These are phyloP conservation scores for Retiboletus flavoniger DNA, from an alignment of 1,284 basidiomycete species.

Conservation along the genomic window DNA sequence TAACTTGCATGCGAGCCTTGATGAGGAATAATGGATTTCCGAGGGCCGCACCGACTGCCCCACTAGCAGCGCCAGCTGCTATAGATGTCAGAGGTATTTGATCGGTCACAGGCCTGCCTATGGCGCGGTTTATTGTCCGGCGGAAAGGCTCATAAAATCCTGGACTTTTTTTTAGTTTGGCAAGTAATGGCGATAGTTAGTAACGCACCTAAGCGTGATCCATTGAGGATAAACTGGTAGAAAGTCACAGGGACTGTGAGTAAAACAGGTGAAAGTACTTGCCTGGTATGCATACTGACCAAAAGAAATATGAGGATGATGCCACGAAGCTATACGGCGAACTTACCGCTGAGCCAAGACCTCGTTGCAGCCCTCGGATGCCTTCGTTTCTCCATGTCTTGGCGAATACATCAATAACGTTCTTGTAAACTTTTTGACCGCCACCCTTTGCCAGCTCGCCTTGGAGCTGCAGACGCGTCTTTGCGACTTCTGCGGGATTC, in stretches of 20 bases:
- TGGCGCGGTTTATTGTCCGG: conserved; percentile 62
- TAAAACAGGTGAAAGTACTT: conserved; percentile 24
- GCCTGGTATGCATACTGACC: conserved; percentile 88
- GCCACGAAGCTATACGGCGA: conserved; percentile 3
- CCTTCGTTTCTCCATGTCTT: conserved; percentile 95
- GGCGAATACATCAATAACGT: conserved; percentile 80
- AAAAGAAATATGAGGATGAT: conserved; percentile 19
- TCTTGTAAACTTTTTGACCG: conserved; percentile 81
- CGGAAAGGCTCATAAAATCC: conserved; percentile 97
- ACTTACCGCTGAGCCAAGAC: conserved; percentile 85
- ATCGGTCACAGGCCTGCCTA: conserved; percentile 64
- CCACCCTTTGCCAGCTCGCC: conserved; percentile 84
- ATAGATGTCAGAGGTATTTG: conserved; percentile 76
- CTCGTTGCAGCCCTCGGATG: conserved; percentile 86
- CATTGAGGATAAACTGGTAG: conserved; percentile 84
- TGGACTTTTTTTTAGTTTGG: conserved; percentile 32
- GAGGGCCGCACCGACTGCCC: conserved; percentile 85
- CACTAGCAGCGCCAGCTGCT: conserved; percentile 84
- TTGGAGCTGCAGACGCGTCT: conserved; percentile 92
- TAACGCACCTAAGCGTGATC: conserved; percentile 81
- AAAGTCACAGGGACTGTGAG: conserved; percentile 7
- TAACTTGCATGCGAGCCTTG: conserved; percentile 94
- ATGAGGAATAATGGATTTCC: conserved; percentile 96
- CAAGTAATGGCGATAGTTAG: not conserved
- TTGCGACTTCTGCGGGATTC: conserved; percentile 88